Evolutionary conservation across 1,284 basidiomycete species (phyloP), one percentile per base, ranked within the genome.

Genomic region (Puccinia novopanici): DNA sequence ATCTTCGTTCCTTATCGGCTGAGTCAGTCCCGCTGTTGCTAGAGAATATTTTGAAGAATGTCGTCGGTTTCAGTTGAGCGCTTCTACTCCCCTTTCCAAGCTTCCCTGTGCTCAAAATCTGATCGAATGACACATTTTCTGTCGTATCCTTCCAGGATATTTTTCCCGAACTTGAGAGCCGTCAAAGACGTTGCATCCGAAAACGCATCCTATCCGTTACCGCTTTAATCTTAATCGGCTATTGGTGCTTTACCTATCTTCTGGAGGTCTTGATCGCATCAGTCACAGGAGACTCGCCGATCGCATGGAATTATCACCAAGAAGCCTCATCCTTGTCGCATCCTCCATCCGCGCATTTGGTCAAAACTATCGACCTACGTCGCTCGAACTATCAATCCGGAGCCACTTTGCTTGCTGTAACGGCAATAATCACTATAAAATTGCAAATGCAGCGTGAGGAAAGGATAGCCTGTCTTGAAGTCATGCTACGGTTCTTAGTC

Each of bases 361-460:
- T 67, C 63, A 27, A 67, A 15, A 48, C 42, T 15, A 48, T 67
- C 63, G 63, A 67, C 2, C 63, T 45, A 15, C 63, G 70, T 24
- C 72, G 55, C 22, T 74, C 72, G n/a, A 74, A 17, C 37, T 74
- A 74, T 59, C 72, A 55, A 48, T 30, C 52, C 13, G 24, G 40
- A 15, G 24, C 15, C 30, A 27, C 54, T 74, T 24, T 74, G 0
- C 72, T 74, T 6, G 48, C n/a, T 30, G 24, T 74, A 9, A 55
- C 72, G 0, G 72, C 72, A 19, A 48, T 74, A 30, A 71, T 71
- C 15, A 30, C 5, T 24, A 0, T 74, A 5, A 40, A 34, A n/a
- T 54, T 72, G 15, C 30, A 15, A 13, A 74, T 59, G 27, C 37
- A 42, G 22, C 72, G 0, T 3, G 19, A 27, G 40, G 24, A 40